Evolutionary conservation across 805 yeast genomes (phyloP), one percentile per base, ranked within the genome.

Genomic region (Nadsonia fulvescens): DNA sequence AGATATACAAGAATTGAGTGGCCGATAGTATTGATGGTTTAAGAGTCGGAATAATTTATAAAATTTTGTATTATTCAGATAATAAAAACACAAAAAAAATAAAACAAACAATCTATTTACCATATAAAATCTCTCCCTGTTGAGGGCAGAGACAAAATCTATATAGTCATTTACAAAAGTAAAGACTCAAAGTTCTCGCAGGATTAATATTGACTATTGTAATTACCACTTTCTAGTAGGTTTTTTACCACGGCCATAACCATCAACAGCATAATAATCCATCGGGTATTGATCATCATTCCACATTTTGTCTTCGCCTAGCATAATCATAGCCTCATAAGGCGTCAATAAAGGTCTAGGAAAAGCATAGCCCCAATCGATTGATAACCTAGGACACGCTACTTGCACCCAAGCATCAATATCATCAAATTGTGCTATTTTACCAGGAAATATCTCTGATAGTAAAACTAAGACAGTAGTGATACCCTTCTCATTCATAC

Each of bases 311-410:
- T 82, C 95, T 23, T 70, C 61, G 5, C 66, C 74, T 37, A 89
- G 49, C 62, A 82, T 63, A 4, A 83, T 93, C 79, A 78, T 81
- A 0, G 94, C 81, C 45, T 89, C 98, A 46, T 89, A 89, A 0
- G 98, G 98, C 0, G 98, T 86, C 31, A 89, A 52, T 22, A 89
- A 53, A 0, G 98, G 98, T 43, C 76, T 77, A 32, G 70, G 70
- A 44, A 89, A 89, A 0, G 98, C 98, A 47, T 89, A 89, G 0
- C 98, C 98, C 98, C 98, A 89, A 48, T 89, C 98, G 21, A 89
- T 86, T 2, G 93, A 79, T 23, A 89, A 54, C 41, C 98, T 60
- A 0, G 98, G 98, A 46, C 98, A 89, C 1, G 98, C 98, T 3
- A 89, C 93, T 50, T 89, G 98, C 8, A 89, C 77, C 60, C 89